A percentile compares a stretch with the other conserved stretches of the same genome.
phyloP scores from a whole-genome alignment of 2,329 filamentous ascomycete genomes.

The Xylariaceae sp. region DNA sequence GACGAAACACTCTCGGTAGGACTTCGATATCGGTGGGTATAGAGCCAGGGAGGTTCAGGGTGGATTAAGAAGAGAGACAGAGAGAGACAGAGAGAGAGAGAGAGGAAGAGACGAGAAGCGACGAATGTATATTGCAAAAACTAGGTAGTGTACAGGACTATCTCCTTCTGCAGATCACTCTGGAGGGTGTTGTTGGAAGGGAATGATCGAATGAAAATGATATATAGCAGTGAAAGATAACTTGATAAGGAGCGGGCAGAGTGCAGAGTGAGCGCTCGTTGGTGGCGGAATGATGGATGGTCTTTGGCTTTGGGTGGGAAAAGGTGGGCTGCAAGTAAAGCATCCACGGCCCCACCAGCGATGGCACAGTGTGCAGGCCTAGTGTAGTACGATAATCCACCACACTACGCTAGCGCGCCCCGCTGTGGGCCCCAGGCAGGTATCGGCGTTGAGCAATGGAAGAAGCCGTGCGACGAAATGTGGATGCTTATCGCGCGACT shows the following conservation, averaged over 20 bases:
- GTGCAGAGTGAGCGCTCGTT: constrained; percentile 9
- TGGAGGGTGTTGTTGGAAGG: neutral
- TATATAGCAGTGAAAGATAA: constrained; percentile 9
- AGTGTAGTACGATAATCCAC: neutral
- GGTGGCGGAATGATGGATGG: constrained; percentile 15
- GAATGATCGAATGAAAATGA: constrained; percentile 5
- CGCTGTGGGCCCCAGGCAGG: neutral
- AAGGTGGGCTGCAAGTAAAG: constrained; percentile 12
- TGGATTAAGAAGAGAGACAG: neutral
- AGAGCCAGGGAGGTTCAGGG: neutral
- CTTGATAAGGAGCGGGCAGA: constrained; percentile 7
- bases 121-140: constrained; percentile 1
- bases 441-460: constrained; percentile 9
- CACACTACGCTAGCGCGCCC: constrained; percentile 8
- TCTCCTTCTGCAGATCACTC: neutral
- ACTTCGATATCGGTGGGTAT: neutral
- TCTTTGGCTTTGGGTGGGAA: constrained; percentile 5
- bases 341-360: neutral
- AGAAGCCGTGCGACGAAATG: constrained; percentile 9
- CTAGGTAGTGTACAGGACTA: neutral
- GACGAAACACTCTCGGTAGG: neutral
- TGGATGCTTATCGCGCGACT: neutral
- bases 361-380: neutral
- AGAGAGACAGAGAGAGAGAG: constrained; percentile 1
- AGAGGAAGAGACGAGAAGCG: neutral